Evolutionary conservation across 257 asterid genomes (phyloP).

Genomic region (Parsonsia alboflavescens): DNA sequence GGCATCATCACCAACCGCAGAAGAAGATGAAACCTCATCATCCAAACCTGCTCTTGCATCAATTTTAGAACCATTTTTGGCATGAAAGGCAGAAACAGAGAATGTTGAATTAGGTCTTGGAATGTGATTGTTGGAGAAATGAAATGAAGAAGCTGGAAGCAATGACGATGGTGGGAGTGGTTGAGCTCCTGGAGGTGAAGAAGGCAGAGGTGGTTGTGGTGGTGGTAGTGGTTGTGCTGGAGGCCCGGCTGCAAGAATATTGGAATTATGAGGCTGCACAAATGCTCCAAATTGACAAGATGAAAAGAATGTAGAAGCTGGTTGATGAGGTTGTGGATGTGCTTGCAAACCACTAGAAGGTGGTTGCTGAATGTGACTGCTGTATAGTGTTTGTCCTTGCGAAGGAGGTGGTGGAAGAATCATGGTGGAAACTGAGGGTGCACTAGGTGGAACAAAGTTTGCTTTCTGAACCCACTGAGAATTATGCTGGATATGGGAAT

Average conservation of each 20-base stretch:
- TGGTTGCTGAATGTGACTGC: constrained; percentile 39
- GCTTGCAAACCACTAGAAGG: constrained; percentile 27
- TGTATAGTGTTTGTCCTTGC: constrained; percentile 35
- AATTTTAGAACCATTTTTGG: constrained; percentile 4
- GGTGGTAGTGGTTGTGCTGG: not conserved
- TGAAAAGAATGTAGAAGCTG: constrained; percentile 27
- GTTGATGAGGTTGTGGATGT: constrained; percentile 22
- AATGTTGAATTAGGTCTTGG: constrained; percentile 5
- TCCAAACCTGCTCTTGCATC: not conserved
- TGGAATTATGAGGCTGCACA: constrained; percentile 27
- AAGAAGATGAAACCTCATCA: constrained; percentile 13
- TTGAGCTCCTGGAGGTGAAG: constrained; percentile 51
- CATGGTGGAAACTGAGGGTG: constrained; percentile 30
- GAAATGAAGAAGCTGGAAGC: constrained; percentile 26
- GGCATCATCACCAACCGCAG: not conserved
- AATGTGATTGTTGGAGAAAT: constrained; percentile 1
- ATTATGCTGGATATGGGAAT: constrained; percentile 36
- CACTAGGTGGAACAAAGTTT: constrained; percentile 33
- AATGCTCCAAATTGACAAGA: constrained; percentile 33
- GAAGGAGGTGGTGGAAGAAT: constrained; percentile 39
- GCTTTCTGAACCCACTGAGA: constrained; percentile 47
- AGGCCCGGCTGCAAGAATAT: constrained; percentile 22
- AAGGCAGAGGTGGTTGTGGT: constrained; percentile 45
- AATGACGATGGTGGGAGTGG: constrained; percentile 56
- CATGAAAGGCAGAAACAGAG: constrained; percentile 9